These are phyloP conservation scores for Arabidopsis lyrata DNA, from an alignment of 441 rosid species.

Conservation along the genomic window DNA sequence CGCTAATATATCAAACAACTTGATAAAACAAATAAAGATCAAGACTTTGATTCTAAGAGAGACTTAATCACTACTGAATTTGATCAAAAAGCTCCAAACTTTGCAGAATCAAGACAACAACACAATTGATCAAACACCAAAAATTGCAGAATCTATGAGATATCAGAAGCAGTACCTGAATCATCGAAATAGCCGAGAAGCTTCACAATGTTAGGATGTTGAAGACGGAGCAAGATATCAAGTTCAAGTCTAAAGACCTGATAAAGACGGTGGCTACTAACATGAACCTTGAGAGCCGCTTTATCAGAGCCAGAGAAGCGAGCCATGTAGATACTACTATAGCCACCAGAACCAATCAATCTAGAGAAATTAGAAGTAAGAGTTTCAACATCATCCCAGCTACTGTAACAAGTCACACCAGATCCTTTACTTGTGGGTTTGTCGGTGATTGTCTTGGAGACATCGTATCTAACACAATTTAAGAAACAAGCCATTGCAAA, in stretches of 20 bases:
- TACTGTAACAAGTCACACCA: constrained; percentile 48
- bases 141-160: background rate
- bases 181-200: constrained; percentile 78
- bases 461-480: constrained; percentile 35
- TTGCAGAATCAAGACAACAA: background rate
- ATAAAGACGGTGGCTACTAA: constrained; percentile 61
- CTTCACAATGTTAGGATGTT: constrained; percentile 70
- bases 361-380: constrained; percentile 57
- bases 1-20: background rate
- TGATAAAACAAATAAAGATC: background rate
- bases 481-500: constrained; percentile 56
- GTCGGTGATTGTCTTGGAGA: background rate
- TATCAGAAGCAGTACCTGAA: constrained; percentile 47
- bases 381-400: constrained; percentile 61
- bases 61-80: background rate
- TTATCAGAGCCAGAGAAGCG: constrained; percentile 45
- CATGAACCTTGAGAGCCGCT: constrained; percentile 73
- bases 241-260: constrained; percentile 69
- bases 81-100: constrained; percentile 4
- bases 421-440: constrained; percentile 26
- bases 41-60: constrained; percentile 11
- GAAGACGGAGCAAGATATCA: constrained; percentile 67
- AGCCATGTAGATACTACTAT: constrained; percentile 74
- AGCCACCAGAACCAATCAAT: constrained; percentile 81
- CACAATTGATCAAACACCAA: background rate